phyloP scores from a whole-genome alignment of 371 early-diverging fungal species.

The Mortierella sp. region DNA sequence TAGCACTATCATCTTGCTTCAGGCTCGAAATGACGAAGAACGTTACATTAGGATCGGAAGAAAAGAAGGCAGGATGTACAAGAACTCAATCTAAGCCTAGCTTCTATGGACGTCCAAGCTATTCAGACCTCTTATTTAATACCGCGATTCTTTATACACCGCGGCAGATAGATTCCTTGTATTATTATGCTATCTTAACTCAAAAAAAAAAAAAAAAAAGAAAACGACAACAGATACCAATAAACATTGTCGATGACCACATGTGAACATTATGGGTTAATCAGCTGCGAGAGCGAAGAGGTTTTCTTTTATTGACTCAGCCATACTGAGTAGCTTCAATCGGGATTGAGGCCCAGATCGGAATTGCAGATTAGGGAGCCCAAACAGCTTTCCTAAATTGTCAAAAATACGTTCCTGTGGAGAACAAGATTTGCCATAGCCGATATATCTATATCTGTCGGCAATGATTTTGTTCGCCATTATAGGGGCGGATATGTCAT shows the following conservation, averaged over 20 bases:
- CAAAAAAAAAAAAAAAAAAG: background rate
- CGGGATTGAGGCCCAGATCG: background rate
- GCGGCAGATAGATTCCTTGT: background rate
- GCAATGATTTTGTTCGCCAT: background rate
- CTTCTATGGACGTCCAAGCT: background rate
- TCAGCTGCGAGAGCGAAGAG: no score
- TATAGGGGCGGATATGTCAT: background rate
- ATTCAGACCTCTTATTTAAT: background rate
- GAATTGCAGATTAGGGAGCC: background rate
- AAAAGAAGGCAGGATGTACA: constrained; percentile 54
- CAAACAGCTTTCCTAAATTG: no score
- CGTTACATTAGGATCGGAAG: constrained; percentile 58
- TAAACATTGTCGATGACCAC: background rate
- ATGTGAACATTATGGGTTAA: no score
- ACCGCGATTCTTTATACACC: background rate
- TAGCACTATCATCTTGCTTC: constrained; percentile 52
- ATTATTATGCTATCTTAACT: background rate
- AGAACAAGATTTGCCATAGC: no score
- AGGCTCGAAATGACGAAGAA: constrained; percentile 59
- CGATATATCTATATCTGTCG: background rate
- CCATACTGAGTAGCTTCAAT: background rate
- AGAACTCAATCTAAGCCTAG: constrained; percentile 31
- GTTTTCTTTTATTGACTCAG: background rate
- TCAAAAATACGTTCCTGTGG: background rate
- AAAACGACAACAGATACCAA: background rate